Percentiles rank a stretch among this genome's conserved stretches.
These are phyloP conservation scores for Glaciozyma martinii DNA, from an alignment of 768 basidiomycete genomes.

Conservation along the genomic window DNA sequence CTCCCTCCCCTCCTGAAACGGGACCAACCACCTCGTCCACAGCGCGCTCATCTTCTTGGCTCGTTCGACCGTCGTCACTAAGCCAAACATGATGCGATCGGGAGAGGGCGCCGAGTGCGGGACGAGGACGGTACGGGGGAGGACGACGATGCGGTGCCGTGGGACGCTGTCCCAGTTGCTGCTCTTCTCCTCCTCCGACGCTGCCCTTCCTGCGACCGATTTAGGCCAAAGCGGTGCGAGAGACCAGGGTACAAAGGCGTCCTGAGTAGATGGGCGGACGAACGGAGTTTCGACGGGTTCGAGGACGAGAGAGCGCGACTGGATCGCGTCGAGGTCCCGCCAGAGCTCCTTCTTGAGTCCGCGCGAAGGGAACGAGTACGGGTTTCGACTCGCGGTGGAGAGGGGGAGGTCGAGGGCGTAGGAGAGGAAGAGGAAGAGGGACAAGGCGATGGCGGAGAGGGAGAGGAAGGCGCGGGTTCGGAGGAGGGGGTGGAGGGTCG, in stretches of 20 bases:
- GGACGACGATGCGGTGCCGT: conserved; percentile 14
- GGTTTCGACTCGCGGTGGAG: too few species aligned
- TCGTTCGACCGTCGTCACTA: conserved; percentile 22
- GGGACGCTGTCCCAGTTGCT: background rate
- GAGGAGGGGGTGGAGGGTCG: background rate
- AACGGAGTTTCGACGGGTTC: conserved; percentile 11
- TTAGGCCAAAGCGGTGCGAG: conserved; percentile 2
- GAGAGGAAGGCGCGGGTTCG: background rate
- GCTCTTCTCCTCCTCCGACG: background rate
- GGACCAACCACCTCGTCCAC: conserved; percentile 21
- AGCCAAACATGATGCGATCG: conserved; percentile 16
- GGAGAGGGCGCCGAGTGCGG: background rate
- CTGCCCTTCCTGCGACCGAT: background rate
- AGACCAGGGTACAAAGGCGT: conserved; percentile 17
- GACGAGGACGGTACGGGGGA: conserved; percentile 12
- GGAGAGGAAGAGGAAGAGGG: conserved; percentile 11
- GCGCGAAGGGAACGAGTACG: background rate
- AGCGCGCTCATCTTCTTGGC: conserved; percentile 25
- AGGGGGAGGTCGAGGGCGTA: conserved; percentile 1
- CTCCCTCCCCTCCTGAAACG: background rate
- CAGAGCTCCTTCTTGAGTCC: conserved; percentile 14
- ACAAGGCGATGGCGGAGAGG: conserved; percentile 1
- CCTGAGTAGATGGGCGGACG: background rate
- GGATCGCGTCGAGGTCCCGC: conserved; percentile 6
- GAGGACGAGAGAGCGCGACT: conserved; percentile 11